Conservation (phyloP, 768 basidiomycete genomes). For the Lactarius akahatsu region DNA sequence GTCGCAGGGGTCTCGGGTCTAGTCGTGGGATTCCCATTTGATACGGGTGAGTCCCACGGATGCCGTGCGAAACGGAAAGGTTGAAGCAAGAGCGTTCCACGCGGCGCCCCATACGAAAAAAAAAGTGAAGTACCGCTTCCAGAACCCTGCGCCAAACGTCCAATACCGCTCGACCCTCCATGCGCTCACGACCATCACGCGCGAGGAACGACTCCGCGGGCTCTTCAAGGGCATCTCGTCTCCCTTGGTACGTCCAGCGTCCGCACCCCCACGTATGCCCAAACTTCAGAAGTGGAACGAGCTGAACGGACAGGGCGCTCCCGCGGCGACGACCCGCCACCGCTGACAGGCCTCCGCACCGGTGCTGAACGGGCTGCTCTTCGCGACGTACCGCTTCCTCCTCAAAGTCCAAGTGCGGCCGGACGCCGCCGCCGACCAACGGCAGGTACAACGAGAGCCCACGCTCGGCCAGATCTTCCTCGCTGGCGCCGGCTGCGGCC, state of each 20-base stretch:
- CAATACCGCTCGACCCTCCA: conserved; percentile 65
- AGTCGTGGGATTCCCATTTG: conserved; percentile 37
- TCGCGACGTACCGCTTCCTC: conserved; percentile 80
- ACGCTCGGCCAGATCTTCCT: conserved; percentile 69
- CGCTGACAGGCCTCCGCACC: conserved; percentile 59
- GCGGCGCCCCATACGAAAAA: neutral
- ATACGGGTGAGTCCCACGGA: conserved; percentile 34
- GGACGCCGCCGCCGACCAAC: conserved; percentile 33
- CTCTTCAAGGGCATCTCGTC: conserved; percentile 78
- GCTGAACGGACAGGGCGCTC: neutral
- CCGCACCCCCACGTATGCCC: neutral
- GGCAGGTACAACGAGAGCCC: conserved; percentile 62
- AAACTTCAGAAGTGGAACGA: neutral
- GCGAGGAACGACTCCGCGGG: conserved; percentile 66
- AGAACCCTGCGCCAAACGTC: conserved; percentile 55
- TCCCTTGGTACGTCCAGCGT: conserved; percentile 59
- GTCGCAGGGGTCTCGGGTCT: conserved; percentile 47
- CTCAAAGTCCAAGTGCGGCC: conserved; percentile 62
- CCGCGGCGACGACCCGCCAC: neutral
- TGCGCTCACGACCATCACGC: conserved; percentile 64
- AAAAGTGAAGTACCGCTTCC: conserved; percentile 78
- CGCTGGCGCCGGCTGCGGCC: conserved; percentile 78
- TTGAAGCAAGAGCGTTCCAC: neutral
- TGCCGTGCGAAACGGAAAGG: neutral
- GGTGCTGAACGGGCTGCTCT: conserved; percentile 82